Base-by-base conservation (phyloP, 805 yeast species). In the Groenewaldozyma tartarivorans region DNA sequence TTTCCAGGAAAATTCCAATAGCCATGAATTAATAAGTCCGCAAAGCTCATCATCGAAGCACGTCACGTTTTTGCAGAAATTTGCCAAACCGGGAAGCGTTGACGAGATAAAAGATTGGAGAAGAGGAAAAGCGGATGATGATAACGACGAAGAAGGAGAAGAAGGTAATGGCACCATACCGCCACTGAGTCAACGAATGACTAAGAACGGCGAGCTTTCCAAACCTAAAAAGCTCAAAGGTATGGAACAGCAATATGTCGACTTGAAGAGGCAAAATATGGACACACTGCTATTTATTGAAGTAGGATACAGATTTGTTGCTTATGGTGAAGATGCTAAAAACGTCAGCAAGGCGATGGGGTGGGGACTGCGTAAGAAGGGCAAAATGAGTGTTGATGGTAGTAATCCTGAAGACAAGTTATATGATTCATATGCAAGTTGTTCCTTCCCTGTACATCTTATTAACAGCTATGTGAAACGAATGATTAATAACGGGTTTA, bases 221-320 rank as follows among this genome's bases (percentile, higher is more conserved):
- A 13, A 24, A 24, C 29, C 13, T 13, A n/a, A 36, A 1, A 65
- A 65, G 42, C 60, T 79, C 35, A 82, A 95, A 0, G 96, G 96
- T 0, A 60, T 88, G 29, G 96, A 87, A 49, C 72, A 71, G 46
- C 96, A 88, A 58, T 77, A 78, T 45, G 63, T 77, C 21, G 79
- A 77, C 2, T 62, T 92, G 39, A 87, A 87, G 53, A 49, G 59
- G 4, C 52, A 60, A 1, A 63, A 90, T 54, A 54, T 54, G 39
- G 95, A 85, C 49, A 83, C 83, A 39, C 50, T 92, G 1, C 63
- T 92, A 5, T 78, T 92, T 0, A 69, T 90, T 20, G 92, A 92
- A 56, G 94, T 84, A 2, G 98, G 98, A 0, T 92, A 90, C 63
- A 87, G 86, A 58, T 92, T 77, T 62, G 84, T 83, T 53, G 79